Conservation (phyloP, 371 early-diverging fungal species). For the Batkoa obscura region DNA sequence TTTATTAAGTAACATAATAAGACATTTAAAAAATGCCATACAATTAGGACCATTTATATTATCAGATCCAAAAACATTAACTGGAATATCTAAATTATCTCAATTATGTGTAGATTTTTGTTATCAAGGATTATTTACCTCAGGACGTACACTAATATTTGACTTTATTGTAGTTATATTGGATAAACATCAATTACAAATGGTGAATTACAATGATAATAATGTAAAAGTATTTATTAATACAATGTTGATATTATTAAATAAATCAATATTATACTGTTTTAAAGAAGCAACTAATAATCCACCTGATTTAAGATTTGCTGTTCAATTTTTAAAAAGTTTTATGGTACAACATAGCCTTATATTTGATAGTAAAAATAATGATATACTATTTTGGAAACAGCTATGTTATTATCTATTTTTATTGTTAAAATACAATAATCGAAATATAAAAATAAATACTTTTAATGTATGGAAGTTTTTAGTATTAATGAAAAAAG, state of each 20-base stretch:
- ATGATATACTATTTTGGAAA: slow-evolving; percentile 39
- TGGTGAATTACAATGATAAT: neutral
- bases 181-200: neutral
- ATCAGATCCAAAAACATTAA: slow-evolving; percentile 19
- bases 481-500: slow-evolving; percentile 32
- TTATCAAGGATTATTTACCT: slow-evolving; percentile 25
- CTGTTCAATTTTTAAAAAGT: slow-evolving; percentile 30
- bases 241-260: neutral
- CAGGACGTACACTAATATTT: neutral
- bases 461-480: slow-evolving; percentile 31
- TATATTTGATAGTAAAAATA: slow-evolving; percentile 29
- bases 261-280: neutral
- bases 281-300: neutral
- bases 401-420: slow-evolving; percentile 44
- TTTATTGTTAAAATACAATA: slow-evolving; percentile 21
- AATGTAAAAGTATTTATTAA: neutral
- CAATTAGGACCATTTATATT: slow-evolving; percentile 22
- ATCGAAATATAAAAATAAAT: slow-evolving; percentile 17
- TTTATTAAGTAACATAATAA: slow-evolving; percentile 29
- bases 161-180: neutral
- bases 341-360: slow-evolving; percentile 48
- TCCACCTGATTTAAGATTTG: neutral
- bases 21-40: slow-evolving; percentile 26
- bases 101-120: slow-evolving; percentile 44
- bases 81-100: slow-evolving; percentile 30